These are phyloP conservation scores for Allantophomopsis cytisporea DNA, from an alignment of 2,329 filamentous ascomycete genomes.

Conservation along the genomic window DNA sequence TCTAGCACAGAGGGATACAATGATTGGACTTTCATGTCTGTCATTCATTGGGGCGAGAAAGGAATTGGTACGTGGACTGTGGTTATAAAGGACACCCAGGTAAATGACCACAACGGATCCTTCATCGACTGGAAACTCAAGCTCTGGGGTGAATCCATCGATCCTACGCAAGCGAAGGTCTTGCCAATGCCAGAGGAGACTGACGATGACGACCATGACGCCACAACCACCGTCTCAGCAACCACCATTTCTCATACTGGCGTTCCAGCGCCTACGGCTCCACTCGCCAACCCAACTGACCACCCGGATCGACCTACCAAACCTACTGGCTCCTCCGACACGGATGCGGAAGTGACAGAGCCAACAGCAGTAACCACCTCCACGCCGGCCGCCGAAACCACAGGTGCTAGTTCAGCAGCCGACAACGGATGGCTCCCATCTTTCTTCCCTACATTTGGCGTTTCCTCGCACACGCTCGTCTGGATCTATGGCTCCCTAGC, in stretches of 20 bases:
- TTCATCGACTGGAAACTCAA: constrained; percentile 91
- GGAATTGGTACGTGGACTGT: constrained; percentile 86
- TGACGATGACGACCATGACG: constrained; percentile 73
- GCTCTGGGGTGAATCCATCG: constrained; percentile 82
- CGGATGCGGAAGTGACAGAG: constrained; percentile 4
- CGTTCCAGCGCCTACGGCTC: constrained; percentile 27
- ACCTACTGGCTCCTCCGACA: constrained; percentile 13
- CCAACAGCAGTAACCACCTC: constrained; percentile 11
- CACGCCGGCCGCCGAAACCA: constrained; percentile 13
- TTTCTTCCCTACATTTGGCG: constrained; percentile 81
- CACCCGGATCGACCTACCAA: constrained; percentile 45
- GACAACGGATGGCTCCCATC: constrained; percentile 53
- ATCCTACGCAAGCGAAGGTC: constrained; percentile 56
- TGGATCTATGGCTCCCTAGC: constrained; percentile 86
- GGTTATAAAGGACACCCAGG: constrained; percentile 69
- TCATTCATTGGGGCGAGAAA: constrained; percentile 88
- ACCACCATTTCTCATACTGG: constrained; percentile 27
- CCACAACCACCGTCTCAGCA: constrained; percentile 47
- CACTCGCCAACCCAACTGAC: constrained; percentile 38
- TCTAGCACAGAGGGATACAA: constrained; percentile 56
- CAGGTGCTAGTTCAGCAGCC: constrained; percentile 3
- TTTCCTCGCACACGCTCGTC: constrained; percentile 72
- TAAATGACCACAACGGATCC: constrained; percentile 63
- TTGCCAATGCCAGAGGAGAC: constrained; percentile 73
- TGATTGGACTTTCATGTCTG: constrained; percentile 99